Evolutionary conservation across 2,329 filamentous ascomycete genomes (phyloP).

Genomic region (Sclerotinia spermophila): DNA sequence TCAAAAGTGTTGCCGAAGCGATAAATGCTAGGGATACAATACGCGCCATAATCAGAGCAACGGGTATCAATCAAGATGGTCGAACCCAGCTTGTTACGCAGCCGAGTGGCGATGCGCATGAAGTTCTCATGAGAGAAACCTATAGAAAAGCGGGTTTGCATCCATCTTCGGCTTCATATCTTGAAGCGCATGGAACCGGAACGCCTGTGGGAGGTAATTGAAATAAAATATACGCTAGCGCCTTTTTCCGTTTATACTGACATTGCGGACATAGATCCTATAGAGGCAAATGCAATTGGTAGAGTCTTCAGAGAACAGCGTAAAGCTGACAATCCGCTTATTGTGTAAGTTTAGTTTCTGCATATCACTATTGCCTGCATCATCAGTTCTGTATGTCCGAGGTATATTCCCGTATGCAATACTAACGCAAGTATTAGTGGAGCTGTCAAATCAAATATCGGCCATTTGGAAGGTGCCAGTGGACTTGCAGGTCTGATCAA

Average conservation of each 20-base stretch:
- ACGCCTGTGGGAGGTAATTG: constrained; percentile 3
- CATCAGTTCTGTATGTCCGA: neutral
- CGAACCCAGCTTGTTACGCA: constrained; percentile 51
- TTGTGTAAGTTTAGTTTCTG: neutral
- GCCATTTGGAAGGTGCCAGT: constrained; percentile 28
- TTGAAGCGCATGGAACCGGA: constrained; percentile 16
- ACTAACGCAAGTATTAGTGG: neutral
- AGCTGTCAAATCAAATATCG: constrained; percentile 23
- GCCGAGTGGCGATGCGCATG: constrained; percentile 46
- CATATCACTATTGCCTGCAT: neutral
- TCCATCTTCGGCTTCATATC: neutral
- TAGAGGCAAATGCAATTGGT: constrained; percentile 1
- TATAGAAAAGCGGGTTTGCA: constrained; percentile 21
- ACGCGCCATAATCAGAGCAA: constrained; percentile 43
- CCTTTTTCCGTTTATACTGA: neutral
- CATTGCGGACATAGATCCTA: neutral
- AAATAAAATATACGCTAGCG: neutral
- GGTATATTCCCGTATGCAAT: neutral
- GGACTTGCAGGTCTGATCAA: constrained; percentile 27
- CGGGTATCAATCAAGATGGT: constrained; percentile 49
- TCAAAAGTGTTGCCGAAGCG: constrained; percentile 58
- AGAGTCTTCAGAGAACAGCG: neutral
- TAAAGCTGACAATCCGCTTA: neutral
- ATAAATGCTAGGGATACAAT: constrained; percentile 57
- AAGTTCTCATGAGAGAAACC: constrained; percentile 17